phyloP scores from a whole-genome alignment of 148 eudicot genomes.

The Bassia scoparia region DNA sequence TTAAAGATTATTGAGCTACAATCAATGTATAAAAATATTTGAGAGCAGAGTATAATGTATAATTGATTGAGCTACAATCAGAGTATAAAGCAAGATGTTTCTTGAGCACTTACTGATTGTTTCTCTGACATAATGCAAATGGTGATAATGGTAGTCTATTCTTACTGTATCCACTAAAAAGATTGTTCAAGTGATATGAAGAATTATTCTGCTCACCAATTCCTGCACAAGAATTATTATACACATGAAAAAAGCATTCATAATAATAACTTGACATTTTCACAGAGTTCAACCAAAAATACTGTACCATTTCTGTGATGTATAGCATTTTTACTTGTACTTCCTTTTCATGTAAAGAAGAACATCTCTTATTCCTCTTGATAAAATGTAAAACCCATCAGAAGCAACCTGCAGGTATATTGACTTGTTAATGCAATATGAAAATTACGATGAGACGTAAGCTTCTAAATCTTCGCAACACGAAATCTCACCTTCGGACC shows the following conservation, averaged over 20 bases:
- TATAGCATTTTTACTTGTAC: constrained; percentile 23
- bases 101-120: constrained; percentile 32
- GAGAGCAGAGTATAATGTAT: too few species aligned
- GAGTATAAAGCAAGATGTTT: too few species aligned
- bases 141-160: constrained; percentile 28
- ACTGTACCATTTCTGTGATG: constrained; percentile 36
- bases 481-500: constrained; percentile 25
- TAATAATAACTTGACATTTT: neutral
- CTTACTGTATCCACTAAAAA: constrained; percentile 25
- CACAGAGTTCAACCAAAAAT: neutral
- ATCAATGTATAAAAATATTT: too few species aligned
- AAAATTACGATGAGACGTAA: neutral
- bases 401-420: constrained; percentile 19
- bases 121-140: constrained; percentile 28
- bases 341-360: constrained; percentile 24
- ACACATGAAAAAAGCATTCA: neutral
- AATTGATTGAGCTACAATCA: too few species aligned
- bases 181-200: constrained; percentile 25
- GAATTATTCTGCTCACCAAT: constrained; percentile 28
- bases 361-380: constrained; percentile 30
- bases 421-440: neutral
- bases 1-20: too few species aligned
- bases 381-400: constrained; percentile 22
- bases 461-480: neutral
- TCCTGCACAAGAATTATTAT: constrained; percentile 20